phyloP scores from a whole-genome alignment of 352 stramenopile species.

The Nannochloropsis limnetica region DNA sequence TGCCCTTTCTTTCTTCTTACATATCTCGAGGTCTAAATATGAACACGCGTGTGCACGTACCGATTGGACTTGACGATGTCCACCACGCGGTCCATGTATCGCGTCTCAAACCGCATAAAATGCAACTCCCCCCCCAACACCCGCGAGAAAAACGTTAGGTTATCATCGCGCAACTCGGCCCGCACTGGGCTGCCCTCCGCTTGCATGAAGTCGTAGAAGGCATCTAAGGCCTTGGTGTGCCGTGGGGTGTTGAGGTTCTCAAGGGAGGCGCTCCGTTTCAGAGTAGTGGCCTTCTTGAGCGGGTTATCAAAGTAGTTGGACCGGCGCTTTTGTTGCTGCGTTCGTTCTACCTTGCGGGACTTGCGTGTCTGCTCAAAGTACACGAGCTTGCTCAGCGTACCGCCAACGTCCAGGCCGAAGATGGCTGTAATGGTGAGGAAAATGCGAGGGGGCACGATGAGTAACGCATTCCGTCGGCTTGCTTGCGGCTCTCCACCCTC shows the following conservation, averaged over 20 bases:
- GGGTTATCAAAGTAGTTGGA: slow-evolving; percentile 45
- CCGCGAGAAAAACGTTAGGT: slow-evolving; percentile 69
- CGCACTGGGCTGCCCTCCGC: slow-evolving; percentile 29
- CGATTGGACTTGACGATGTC: slow-evolving; percentile 60
- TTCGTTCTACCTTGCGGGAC: slow-evolving; percentile 1
- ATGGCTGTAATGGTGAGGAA: slow-evolving; percentile 45
- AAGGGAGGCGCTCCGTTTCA: slow-evolving; percentile 29
- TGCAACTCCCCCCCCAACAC: slow-evolving; percentile 85
- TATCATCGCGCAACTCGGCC: slow-evolving; percentile 71
- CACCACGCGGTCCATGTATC: slow-evolving; percentile 65
- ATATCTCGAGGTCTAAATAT: no score
- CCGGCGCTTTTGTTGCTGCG: slow-evolving; percentile 43
- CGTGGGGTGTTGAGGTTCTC: slow-evolving; percentile 42
- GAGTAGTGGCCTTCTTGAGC: neutral
- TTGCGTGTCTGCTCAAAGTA: slow-evolving; percentile 73
- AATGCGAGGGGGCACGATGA: slow-evolving; percentile 1
- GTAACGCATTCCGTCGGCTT: neutral
- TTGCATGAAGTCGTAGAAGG: slow-evolving; percentile 58
- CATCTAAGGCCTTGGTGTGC: slow-evolving; percentile 53
- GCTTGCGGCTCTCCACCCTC: neutral
- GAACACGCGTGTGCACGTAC: neutral
- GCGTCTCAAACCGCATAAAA: slow-evolving; percentile 85
- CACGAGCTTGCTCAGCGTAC: slow-evolving; percentile 79
- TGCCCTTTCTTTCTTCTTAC: no score
- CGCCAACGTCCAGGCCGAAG: slow-evolving; percentile 77